These are phyloP conservation scores for Drosera spatulata DNA, from an alignment of 179 eudicot species.

Conservation along the genomic window DNA sequence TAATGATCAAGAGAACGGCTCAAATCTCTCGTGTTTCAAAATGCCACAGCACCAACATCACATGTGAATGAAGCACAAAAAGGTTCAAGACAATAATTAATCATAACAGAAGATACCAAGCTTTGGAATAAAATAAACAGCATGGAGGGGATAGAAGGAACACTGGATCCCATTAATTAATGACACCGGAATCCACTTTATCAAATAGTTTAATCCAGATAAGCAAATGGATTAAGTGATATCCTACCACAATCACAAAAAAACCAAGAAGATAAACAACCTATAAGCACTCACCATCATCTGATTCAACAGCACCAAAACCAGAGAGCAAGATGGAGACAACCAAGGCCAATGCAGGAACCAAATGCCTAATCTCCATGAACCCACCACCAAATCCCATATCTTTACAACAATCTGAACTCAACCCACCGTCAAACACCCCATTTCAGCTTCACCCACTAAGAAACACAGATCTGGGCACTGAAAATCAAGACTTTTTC, in stretches of 20 bases:
- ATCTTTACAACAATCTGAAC: neutral
- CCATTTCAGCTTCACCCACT: neutral
- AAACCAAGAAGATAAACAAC: neutral
- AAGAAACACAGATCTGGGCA: neutral
- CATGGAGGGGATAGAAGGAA: neutral
- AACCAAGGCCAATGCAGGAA: slow-evolving; percentile 11
- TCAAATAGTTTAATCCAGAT: slow-evolving; percentile 11
- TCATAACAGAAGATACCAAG: neutral
- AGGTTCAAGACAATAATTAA: neutral
- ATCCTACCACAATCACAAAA: neutral
- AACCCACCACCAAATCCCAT: slow-evolving; percentile 22
- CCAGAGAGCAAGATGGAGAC: slow-evolving; percentile 16
- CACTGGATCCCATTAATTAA: slow-evolving; percentile 4
- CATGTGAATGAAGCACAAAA: neutral
- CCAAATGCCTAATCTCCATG: slow-evolving; percentile 11
- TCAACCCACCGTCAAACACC: neutral
- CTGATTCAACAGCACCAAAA: slow-evolving; percentile 43
- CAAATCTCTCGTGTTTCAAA: slow-evolving; percentile 9
- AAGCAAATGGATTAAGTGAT: neutral
- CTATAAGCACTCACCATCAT: slow-evolving; percentile 46
- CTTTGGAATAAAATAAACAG: neutral
- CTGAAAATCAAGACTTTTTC: no score
- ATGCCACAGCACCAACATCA: slow-evolving; percentile 9
- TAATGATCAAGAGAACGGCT: no score
- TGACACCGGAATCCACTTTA: slow-evolving; percentile 19